Evolutionary conservation across 2,329 filamentous ascomycete genomes (phyloP).

Genomic region (Hortaea werneckii): DNA sequence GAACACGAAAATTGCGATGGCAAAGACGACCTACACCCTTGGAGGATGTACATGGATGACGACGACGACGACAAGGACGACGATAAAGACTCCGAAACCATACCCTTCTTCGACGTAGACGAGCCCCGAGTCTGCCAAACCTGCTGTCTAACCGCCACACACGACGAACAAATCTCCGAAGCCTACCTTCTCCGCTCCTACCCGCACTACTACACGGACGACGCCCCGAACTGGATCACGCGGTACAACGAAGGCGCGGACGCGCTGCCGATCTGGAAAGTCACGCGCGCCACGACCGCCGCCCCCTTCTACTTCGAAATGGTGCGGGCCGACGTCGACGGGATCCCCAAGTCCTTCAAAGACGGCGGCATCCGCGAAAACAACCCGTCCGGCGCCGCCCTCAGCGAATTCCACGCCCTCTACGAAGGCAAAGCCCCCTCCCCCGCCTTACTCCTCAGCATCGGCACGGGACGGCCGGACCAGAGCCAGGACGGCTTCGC

Average conservation of each 20-base stretch:
- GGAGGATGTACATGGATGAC: slow-evolving; percentile 18
- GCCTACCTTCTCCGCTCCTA: slow-evolving; percentile 41
- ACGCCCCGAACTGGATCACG: slow-evolving; percentile 34
- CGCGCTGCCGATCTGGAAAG: slow-evolving; percentile 40
- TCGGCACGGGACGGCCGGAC: slow-evolving; percentile 39
- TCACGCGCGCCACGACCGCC: slow-evolving; percentile 42
- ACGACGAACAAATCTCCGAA: slow-evolving; percentile 37
- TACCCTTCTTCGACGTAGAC: slow-evolving; percentile 19
- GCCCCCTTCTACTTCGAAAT: slow-evolving; percentile 44
- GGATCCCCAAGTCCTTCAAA: slow-evolving; percentile 34
- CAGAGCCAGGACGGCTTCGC: slow-evolving; percentile 37
- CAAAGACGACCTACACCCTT: slow-evolving; percentile 35
- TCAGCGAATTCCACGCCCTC: slow-evolving; percentile 37
- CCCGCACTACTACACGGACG: slow-evolving; percentile 34
- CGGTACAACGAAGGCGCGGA: slow-evolving; percentile 40
- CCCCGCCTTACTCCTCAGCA: slow-evolving; percentile 36
- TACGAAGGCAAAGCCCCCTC: slow-evolving; percentile 31
- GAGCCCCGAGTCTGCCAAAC: slow-evolving; percentile 26
- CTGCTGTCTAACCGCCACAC: slow-evolving; percentile 40
- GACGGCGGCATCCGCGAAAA: slow-evolving; percentile 43
- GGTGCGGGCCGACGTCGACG: slow-evolving; percentile 35
- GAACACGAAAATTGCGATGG: slow-evolving; percentile 34
- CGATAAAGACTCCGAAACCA: not conserved
- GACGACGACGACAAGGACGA: slow-evolving; percentile 5
- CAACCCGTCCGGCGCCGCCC: slow-evolving; percentile 39